Conservation (phyloP, 1,139 yeast species). For the Tardiomyces depauwii region DNA sequence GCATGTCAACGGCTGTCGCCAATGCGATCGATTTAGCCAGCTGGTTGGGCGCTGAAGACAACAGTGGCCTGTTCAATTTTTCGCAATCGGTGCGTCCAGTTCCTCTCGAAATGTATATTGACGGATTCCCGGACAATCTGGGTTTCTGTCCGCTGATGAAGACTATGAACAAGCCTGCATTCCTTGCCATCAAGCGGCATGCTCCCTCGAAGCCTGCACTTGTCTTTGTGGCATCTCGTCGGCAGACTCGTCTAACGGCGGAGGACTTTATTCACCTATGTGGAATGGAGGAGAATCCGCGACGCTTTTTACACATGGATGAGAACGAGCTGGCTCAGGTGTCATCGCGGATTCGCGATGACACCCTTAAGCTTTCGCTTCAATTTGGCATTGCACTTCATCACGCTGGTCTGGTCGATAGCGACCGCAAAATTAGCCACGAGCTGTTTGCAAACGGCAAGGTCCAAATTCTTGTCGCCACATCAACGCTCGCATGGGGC, state of each 20-base stretch:
- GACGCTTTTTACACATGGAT: constrained; percentile 68
- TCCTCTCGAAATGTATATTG: constrained; percentile 94
- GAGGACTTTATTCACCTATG: constrained; percentile 85
- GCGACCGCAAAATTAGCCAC: constrained; percentile 83
- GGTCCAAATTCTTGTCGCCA: constrained; percentile 83
- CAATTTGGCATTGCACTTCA: constrained; percentile 96
- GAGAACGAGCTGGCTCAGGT: constrained; percentile 65
- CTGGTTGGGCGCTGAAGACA: constrained; percentile 81
- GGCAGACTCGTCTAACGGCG: constrained; percentile 94
- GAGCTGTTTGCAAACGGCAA: constrained; percentile 73
- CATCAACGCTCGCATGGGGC: constrained; percentile 97
- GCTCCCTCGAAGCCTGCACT: constrained; percentile 89
- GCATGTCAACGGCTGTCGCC: constrained; percentile 96
- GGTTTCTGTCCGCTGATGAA: constrained; percentile 96
- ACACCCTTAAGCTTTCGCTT: constrained; percentile 67
- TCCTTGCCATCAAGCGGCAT: constrained; percentile 91
- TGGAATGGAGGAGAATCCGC: constrained; percentile 89
- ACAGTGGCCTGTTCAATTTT: constrained; percentile 71
- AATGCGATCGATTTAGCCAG: constrained; percentile 98
- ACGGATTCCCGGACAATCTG: constrained; percentile 90
- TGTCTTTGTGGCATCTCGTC: constrained; percentile 91
- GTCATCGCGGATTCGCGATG: constrained; percentile 67
- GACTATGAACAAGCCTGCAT: constrained; percentile 96
- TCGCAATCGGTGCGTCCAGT: constrained; percentile 96
- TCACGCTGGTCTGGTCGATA: constrained; percentile 93